Evolutionary conservation across 2,329 filamentous ascomycete genomes (phyloP).

Genomic region (Phialemonium atrogriseum): DNA sequence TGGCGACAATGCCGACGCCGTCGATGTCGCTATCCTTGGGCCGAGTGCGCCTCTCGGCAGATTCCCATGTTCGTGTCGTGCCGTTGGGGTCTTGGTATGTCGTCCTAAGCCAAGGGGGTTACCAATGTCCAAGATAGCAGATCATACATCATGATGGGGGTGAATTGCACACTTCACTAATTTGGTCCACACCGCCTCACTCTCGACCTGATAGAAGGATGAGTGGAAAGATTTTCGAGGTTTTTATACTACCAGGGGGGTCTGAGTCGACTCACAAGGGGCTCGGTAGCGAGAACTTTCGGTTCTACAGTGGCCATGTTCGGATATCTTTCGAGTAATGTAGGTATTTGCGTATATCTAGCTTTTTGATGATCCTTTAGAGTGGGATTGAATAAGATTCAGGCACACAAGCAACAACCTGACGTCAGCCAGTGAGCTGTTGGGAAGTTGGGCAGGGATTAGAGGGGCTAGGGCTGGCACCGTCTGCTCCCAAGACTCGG

Average conservation of each 20-base stretch:
- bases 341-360: too few species aligned
- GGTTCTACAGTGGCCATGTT: conserved; percentile 9
- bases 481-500: too few species aligned
- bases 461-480: too few species aligned
- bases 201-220: conserved; percentile 28
- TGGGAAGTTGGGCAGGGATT: too few species aligned
- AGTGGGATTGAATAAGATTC: too few species aligned
- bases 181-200: conserved; percentile 52
- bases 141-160: background rate
- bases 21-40: conserved; percentile 56
- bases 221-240: background rate
- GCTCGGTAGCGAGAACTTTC: conserved; percentile 13
- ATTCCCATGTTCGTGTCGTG: conserved; percentile 58
- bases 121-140: too few species aligned
- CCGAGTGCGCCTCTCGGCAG: conserved; percentile 61
- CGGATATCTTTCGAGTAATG: background rate
- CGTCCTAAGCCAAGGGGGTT: conserved; percentile 33
- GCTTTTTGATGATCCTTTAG: too few species aligned
- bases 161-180: conserved; percentile 41
- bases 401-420: too few species aligned
- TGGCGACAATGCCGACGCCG: conserved; percentile 64
- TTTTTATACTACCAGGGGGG: too few species aligned
- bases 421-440: too few species aligned
- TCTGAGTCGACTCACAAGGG: conserved; percentile 14
- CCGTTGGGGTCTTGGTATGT: conserved; percentile 58